Evolutionary conservation across 1,139 yeast species (phyloP), one percentile per base, ranked within the genome.

Genomic region (Williopsis jadinii): DNA sequence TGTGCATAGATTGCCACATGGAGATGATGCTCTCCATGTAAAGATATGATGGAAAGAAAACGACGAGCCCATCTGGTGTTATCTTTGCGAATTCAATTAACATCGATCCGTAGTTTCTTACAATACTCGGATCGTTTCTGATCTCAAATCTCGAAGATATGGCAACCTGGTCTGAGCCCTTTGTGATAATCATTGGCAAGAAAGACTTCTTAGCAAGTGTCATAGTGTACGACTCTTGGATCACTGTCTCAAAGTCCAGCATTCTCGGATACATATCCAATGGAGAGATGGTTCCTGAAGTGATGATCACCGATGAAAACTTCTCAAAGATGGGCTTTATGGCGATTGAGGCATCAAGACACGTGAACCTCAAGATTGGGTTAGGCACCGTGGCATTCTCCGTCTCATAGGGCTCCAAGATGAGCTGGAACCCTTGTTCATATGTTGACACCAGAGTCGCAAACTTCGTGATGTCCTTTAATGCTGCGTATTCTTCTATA

Each of bases 1-100:
- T 92, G 39, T 98, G 97, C 97, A 92, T 92, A 19, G 80, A 80
- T 63, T 92, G 98, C 98, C 98, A 92, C 85, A 87, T 90, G 3
- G 96, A 85, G 37, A 90, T 92, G 55, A 92, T 92, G 54, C 95
- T 84, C 62, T 92, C 99, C 98, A 92, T 92, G 61, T 92, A 94
- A 34, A 92, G 69, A 68, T 92, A 92, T 0, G 96, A 85, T 0
- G 99, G 99, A 66, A 92, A 92, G 68, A 92, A 92, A 39, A 94
- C 97, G 38, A 92, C 98, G 76, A 92, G 71, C 2, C 99, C 99
- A 66, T 92, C 99, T 0, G 99, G 99, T 0, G 97, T 90, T 37
- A 87, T 84, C 56, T 92, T 92, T 14, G 97, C 78, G 61, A 88
- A 92, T 62, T 92, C 98, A 42, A 92, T 83, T 44, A 92, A 66